Conservation (phyloP, 192 early-diverging fungal genomes). For the Piromyces sp. region DNA sequence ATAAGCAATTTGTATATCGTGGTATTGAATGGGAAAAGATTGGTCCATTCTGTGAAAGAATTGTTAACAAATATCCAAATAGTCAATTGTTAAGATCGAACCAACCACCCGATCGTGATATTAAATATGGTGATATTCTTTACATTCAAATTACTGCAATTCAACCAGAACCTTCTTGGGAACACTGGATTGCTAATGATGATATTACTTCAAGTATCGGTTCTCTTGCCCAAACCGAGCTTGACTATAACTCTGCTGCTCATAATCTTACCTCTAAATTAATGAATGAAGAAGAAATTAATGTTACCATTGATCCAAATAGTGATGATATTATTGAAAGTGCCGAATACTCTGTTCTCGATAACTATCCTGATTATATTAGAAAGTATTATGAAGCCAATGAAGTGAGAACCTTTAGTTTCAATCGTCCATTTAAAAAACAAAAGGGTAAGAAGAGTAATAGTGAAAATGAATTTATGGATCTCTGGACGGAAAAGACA, state of each 20-base stretch:
- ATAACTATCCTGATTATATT: conserved; percentile 24
- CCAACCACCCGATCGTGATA: conserved; percentile 18
- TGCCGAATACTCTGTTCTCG: conserved; percentile 1
- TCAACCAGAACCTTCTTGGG: conserved; percentile 30
- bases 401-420: conserved; percentile 43
- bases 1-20: conserved; percentile 52
- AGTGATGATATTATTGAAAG: conserved; percentile 1
- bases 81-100: conserved; percentile 26
- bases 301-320: conserved; percentile 1
- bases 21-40: conserved; percentile 60
- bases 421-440: conserved; percentile 40
- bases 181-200: conserved; percentile 5
- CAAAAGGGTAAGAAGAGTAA: neutral
- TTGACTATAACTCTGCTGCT: neutral
- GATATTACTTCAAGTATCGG: neutral
- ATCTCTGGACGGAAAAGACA: conserved; percentile 61
- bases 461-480: conserved; percentile 37
- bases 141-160: conserved; percentile 54
- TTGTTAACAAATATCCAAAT: conserved; percentile 45
- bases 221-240: neutral
- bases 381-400: conserved; percentile 47
- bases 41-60: conserved; percentile 46
- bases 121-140: conserved; percentile 26
- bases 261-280: neutral
- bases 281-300: neutral